Evolutionary conservation across 192 early-diverging fungal species (phyloP).

Genomic region (Backusella circina): DNA sequence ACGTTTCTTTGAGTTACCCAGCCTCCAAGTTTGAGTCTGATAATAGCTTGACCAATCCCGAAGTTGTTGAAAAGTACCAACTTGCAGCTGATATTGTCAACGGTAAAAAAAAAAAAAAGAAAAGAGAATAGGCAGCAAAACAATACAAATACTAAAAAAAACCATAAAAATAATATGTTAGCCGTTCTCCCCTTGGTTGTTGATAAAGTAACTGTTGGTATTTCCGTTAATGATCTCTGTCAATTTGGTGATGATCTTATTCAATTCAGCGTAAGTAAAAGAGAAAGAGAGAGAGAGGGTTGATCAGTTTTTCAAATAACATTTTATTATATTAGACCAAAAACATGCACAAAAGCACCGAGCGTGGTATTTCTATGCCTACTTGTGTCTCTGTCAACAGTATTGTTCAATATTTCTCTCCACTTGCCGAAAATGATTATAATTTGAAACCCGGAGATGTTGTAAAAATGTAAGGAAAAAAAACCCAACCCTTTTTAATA

Average conservation of each 20-base stretch:
- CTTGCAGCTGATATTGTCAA: constrained; percentile 76
- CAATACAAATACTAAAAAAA: background rate
- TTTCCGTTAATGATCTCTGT: constrained; percentile 62
- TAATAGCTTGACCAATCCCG: constrained; percentile 63
- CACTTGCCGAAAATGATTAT: constrained; percentile 58
- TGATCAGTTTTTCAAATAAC: background rate
- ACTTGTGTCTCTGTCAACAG: constrained; percentile 82
- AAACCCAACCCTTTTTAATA: too few relatives aligned
- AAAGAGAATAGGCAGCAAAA: too few relatives aligned
- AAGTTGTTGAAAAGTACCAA: constrained; percentile 70
- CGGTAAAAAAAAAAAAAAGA: constrained; percentile 36
- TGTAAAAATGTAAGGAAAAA: constrained; percentile 78
- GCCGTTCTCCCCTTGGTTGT: constrained; percentile 55
- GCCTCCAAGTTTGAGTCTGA: constrained; percentile 52
- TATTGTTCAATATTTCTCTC: constrained; percentile 75
- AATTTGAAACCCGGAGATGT: constrained; percentile 73
- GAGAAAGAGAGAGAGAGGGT: background rate
- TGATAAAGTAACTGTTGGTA: constrained; percentile 51
- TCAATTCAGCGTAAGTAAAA: constrained; percentile 44
- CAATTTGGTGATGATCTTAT: constrained; percentile 66
- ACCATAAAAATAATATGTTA: constrained; percentile 22
- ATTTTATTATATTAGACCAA: constrained; percentile 38
- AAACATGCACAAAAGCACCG: constrained; percentile 59
- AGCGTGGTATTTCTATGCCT: constrained; percentile 80
- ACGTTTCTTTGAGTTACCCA: constrained; percentile 30